These are phyloP conservation scores for Cercospora sp. DNA, from an alignment of 2,329 filamentous ascomycete genomes.

Conservation along the genomic window DNA sequence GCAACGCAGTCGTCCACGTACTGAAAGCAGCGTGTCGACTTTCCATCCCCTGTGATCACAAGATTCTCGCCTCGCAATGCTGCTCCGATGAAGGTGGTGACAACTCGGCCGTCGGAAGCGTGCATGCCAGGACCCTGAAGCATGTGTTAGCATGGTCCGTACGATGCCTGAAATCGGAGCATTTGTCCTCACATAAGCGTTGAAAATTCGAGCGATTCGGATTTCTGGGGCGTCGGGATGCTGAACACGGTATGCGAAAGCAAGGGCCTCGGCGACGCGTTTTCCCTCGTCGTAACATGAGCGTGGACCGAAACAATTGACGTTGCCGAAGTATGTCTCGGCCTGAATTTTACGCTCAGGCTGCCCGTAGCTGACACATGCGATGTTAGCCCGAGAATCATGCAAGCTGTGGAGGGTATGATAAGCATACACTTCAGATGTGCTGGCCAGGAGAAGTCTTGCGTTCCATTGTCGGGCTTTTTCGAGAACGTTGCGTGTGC, in stretches of 20 bases:
- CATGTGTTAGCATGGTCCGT: background rate
- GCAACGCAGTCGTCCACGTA: background rate
- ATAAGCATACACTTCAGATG: slow-evolving; percentile 1
- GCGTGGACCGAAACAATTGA: slow-evolving; percentile 17
- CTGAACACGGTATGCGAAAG: slow-evolving; percentile 14
- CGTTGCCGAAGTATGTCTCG: slow-evolving; percentile 17
- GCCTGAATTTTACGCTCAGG: slow-evolving; percentile 3
- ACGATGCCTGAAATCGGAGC: background rate
- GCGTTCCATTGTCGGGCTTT: background rate
- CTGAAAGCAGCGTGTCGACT: background rate
- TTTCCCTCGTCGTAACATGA: slow-evolving; percentile 22
- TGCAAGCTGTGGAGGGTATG: too few species aligned
- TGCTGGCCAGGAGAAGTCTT: background rate
- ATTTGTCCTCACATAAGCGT: background rate
- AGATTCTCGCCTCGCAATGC: background rate
- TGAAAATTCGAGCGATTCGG: background rate
- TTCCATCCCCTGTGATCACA: background rate
- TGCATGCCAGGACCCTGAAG: background rate
- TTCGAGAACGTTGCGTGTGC: background rate
- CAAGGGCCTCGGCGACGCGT: slow-evolving; percentile 16
- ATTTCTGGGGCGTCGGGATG: background rate
- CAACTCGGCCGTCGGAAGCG: background rate
- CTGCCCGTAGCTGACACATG: background rate
- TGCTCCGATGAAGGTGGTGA: background rate
- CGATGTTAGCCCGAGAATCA: background rate